Percentiles rank a stretch among this genome's conserved stretches.
phyloP scores from a whole-genome alignment of 2,329 filamentous ascomycete species.

The Monosporascus ibericus region DNA sequence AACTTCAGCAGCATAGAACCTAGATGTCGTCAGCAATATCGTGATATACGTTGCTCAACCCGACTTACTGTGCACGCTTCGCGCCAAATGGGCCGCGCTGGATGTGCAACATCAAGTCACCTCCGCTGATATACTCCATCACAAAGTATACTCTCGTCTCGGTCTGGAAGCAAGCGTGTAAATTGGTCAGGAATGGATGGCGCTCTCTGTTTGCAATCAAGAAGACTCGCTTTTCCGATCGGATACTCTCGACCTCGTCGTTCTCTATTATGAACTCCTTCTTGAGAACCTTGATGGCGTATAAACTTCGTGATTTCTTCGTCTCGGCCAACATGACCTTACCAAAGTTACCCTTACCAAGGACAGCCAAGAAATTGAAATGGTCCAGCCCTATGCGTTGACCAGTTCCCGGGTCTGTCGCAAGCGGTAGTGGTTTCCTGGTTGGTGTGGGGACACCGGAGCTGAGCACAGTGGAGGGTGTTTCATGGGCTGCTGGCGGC shows the following conservation, averaged over 20 bases:
- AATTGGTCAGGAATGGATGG: conserved; percentile 89
- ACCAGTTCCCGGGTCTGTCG: conserved; percentile 66
- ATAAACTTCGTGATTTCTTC: conserved; percentile 84
- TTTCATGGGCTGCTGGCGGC: conserved; percentile 33
- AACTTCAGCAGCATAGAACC: conserved; percentile 96
- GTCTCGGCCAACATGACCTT: conserved; percentile 99
- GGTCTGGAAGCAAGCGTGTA: conserved; percentile 98
- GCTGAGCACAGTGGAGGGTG: conserved; percentile 27
- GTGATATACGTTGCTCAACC: background rate
- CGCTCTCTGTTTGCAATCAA: conserved; percentile 94
- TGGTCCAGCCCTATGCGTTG: conserved; percentile 91
- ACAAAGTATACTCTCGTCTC: conserved; percentile 98
- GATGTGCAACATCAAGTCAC: conserved; percentile 98
- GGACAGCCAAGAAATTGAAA: conserved; percentile 97
- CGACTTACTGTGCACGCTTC: conserved; percentile 84
- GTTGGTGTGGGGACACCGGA: conserved; percentile 29
- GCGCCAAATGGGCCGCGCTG: conserved; percentile 93
- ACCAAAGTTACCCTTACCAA: conserved; percentile 98
- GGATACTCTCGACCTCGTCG: conserved; percentile 95
- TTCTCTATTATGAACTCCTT: conserved; percentile 99
- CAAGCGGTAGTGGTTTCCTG: conserved; percentile 61
- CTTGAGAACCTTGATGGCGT: conserved; percentile 98
- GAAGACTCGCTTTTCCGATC: conserved; percentile 96
- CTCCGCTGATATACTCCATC: conserved; percentile 98
- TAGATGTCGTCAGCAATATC: conserved; percentile 28